Base-by-base conservation (phyloP, 2,329 filamentous ascomycete species). In the Zalaria obscura region DNA sequence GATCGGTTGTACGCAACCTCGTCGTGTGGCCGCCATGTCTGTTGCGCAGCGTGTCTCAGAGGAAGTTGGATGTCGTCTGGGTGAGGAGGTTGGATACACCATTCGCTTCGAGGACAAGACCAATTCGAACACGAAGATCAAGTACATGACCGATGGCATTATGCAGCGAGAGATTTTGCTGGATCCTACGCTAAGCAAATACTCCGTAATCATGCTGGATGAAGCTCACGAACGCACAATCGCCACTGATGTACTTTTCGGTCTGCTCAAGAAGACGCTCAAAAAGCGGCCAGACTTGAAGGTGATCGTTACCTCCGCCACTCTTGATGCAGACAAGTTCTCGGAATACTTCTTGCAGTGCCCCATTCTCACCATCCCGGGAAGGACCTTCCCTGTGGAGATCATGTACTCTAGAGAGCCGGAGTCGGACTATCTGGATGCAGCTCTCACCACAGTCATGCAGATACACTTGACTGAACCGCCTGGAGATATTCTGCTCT, bases 71-170 rank as follows among this genome's bases (percentile, higher is more conserved):
- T 95, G 89, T 52, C 74, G 80, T 48, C 72, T 96, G 8, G 91
- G 91, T 29, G 78, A 88, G 42, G 88, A 95, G 58, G 89, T 98
- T 47, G 91, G 91, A 41, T 98, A 98, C 59, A 94, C 84, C 5
- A 94, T 98, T 56, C 85, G 91, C 58, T 98, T 98, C 57, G 91
- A 98, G 56, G 91, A 98, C 63, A 83, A 80, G 58, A 95, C 89
- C 0, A 84, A 80, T 48, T 78, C 85, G 2, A 73, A 80, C 11
- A 98, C 91, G 1, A 85, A 80, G 56, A 94, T 98, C 68, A 98
- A 98, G 67, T 98, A 98, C 66, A 95, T 98, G 89, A 98, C 91
- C 10, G 91, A 98, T 55, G 91, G 91, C 62, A 96, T 96, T 84
- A 75, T 98, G 58, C 80, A 95, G 64, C 76, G 91, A 67, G 91